Percentiles rank a stretch among this genome's conserved stretches.
These are phyloP conservation scores for Trichoderma sp. DNA, from an alignment of 2,329 filamentous ascomycete species.

Conservation along the genomic window DNA sequence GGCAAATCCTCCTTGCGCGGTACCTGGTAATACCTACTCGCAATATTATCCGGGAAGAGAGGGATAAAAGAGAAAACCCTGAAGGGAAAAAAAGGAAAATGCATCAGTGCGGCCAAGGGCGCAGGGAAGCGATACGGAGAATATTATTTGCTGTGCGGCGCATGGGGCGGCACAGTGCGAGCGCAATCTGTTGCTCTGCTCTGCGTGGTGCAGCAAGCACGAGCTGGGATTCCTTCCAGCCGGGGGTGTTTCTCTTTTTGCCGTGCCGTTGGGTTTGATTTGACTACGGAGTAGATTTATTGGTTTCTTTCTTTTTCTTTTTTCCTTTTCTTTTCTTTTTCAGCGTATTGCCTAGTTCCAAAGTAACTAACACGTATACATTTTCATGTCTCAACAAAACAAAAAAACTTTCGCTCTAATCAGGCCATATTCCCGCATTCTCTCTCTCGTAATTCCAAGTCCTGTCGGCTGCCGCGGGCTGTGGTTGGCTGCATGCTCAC, in stretches of 20 bases:
- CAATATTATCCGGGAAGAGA: neutral
- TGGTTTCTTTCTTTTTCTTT: neutral
- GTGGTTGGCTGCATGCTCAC: constrained; percentile 3
- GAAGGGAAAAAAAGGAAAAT: neutral
- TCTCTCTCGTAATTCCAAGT: no score
- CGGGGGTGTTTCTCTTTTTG: neutral
- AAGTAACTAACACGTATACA: neutral
- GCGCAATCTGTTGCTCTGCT: constrained; percentile 10
- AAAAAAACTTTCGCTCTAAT: no score
- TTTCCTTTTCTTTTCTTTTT: neutral
- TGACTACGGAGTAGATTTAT: neutral
- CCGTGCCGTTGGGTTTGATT: neutral
- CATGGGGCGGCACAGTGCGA: constrained; percentile 13
- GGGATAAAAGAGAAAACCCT: neutral
- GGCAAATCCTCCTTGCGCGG: neutral
- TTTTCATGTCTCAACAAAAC: neutral
- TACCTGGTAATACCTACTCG: neutral
- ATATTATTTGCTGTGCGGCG: constrained; percentile 2
- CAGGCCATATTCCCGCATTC: no score
- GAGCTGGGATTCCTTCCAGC: neutral
- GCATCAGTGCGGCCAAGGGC: neutral
- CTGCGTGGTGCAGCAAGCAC: neutral
- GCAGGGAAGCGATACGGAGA: neutral
- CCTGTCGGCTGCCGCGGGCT: neutral
- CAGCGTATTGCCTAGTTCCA: neutral